Evolutionary conservation across 371 early-diverging fungal species (phyloP), one percentile per base, ranked within the genome.

Genomic region (Circinella umbellata): DNA sequence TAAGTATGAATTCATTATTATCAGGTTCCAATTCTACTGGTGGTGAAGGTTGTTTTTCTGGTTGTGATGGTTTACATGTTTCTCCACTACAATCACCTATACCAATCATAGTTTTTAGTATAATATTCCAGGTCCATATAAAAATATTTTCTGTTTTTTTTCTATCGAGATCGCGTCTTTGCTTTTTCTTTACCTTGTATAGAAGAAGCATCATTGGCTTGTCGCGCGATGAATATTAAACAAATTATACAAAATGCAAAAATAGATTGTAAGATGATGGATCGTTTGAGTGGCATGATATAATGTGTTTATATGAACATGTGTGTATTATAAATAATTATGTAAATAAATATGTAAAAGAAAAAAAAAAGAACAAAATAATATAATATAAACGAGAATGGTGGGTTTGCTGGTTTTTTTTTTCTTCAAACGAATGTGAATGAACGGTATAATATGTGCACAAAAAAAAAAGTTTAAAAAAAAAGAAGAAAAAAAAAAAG

Each of bases 231-330:
- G 54, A 71, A 48, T 34, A 71, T 64, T 39, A 71, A 61, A 60
- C 72, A 71, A 15, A 71, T 62, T 63, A 71, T 61, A 67, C 68
- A 67, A 37, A 71, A 67, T 64, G 72, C 72, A 57, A 67, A 63
- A 38, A 71, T 67, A 48, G 60, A 54, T 64, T 71, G 72, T 18
- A 68, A 42, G 59, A 64, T 64, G 60, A 63, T 51, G 46, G 67
- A 59, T 27, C 64, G 67, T 71, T 71, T 71, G 48, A 71, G 47
- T 4, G 72, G 63, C 72, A 71, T 71, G 57, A 67, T 65, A 14
- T 27, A 54, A 54, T 54, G 27, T 47, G 20, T 59, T 18, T 67
- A 59, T 57, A 42, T n/a, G n/a, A 64, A 36, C 65, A 64, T 64
- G 65, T 64, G 38, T 9, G 38, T 9, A 42, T 42, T 2, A 42